These are phyloP conservation scores for Pouteria glomerata DNA, from an alignment of 148 eudicot species.

Conservation along the genomic window DNA sequence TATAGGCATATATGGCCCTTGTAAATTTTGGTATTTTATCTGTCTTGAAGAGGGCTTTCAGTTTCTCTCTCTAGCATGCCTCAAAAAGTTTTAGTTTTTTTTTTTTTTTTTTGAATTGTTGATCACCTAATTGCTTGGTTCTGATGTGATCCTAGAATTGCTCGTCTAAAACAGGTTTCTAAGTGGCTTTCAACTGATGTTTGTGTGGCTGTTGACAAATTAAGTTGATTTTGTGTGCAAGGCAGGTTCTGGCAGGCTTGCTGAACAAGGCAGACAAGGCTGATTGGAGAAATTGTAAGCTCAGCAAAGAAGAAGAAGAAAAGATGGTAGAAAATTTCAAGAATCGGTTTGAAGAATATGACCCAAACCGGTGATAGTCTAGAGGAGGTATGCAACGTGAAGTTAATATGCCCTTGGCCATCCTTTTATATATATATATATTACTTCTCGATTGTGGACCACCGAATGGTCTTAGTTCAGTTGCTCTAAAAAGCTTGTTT, in stretches of 20 bases:
- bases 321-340: constrained; percentile 66
- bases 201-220: background rate
- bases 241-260: constrained; percentile 86
- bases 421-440: no score
- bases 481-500: no score
- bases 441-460: no score
- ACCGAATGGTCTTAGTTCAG: no score
- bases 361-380: constrained; percentile 31
- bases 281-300: constrained; percentile 93
- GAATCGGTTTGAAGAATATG: constrained; percentile 43
- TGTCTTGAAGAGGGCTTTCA: background rate
- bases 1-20: background rate
- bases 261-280: constrained; percentile 89
- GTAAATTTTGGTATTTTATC: background rate
- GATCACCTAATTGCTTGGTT: constrained; percentile 1
- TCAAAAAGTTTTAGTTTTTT: background rate
- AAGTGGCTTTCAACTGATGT: background rate
- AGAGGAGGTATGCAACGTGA: constrained; percentile 13
- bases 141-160: background rate
- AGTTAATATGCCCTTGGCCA: background rate
- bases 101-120: constrained; percentile 1
- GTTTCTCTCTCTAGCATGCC: background rate
- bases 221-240: background rate
- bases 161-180: background rate
- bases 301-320: constrained; percentile 81